These are phyloP conservation scores for Globisporangium spinosum DNA, from an alignment of 352 stramenopile genomes.

Conservation along the genomic window DNA sequence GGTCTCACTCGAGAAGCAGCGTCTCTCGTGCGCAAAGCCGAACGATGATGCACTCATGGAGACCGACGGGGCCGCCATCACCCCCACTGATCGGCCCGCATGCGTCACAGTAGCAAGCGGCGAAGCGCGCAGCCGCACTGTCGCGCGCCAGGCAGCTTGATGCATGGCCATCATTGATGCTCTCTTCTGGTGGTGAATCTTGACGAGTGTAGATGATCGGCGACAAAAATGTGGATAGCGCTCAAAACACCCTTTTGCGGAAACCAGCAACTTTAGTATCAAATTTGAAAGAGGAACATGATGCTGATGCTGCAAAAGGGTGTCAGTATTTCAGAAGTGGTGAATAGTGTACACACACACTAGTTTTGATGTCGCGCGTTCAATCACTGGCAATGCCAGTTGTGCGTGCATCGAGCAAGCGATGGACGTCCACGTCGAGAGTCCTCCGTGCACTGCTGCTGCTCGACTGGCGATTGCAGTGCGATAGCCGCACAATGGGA, in stretches of 20 bases:
- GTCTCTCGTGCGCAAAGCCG: constrained; percentile 24
- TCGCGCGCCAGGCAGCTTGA: constrained; percentile 1
- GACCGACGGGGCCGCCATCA: background rate
- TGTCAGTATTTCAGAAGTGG: background rate
- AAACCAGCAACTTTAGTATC: background rate
- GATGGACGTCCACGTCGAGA: too few species aligned
- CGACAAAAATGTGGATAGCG: constrained; percentile 8
- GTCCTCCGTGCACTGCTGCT: too few species aligned
- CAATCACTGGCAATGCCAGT: too few species aligned
- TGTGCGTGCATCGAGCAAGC: too few species aligned
- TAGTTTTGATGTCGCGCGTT: too few species aligned
- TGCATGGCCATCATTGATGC: constrained; percentile 4
- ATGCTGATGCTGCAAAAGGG: constrained; percentile 1
- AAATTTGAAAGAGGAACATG: background rate
- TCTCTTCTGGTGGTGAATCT: background rate
- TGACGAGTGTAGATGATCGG: background rate
- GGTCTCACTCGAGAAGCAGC: constrained; percentile 30
- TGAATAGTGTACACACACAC: background rate
- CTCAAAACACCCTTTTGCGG: background rate
- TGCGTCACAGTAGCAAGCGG: background rate
- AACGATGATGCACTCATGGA: background rate
- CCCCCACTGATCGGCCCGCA: background rate
- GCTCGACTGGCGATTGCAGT: too few species aligned
- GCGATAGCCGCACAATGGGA: too few species aligned
- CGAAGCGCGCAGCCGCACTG: background rate